These are phyloP conservation scores for Zygnema cylindricum DNA, from an alignment of 139 green algal species.

Conservation along the genomic window DNA sequence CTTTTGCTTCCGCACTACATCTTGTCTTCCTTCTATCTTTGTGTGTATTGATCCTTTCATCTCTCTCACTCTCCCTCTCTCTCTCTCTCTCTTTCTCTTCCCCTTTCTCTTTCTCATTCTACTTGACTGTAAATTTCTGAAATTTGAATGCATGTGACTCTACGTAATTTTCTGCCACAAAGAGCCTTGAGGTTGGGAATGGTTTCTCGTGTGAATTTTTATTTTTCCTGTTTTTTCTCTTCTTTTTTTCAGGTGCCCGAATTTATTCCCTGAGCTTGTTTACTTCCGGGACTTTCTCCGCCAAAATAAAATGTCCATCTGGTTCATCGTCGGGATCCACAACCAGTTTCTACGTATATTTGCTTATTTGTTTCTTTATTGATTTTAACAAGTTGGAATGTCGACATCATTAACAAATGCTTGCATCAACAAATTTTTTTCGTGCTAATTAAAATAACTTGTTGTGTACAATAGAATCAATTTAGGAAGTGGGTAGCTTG, in stretches of 20 bases:
- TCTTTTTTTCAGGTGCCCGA: slow-evolving; percentile 10
- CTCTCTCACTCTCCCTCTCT: neutral
- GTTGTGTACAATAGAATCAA: too few species aligned
- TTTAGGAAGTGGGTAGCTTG: too few species aligned
- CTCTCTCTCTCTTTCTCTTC: too few species aligned
- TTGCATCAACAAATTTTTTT: too few species aligned
- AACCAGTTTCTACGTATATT: slow-evolving; percentile 11
- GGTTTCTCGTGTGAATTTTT: neutral
- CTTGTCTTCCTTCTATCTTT: too few species aligned
- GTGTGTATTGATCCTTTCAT: too few species aligned
- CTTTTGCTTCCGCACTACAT: too few species aligned
- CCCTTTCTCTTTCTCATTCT: neutral
- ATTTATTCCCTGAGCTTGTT: slow-evolving; percentile 4
- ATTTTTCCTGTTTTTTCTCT: neutral
- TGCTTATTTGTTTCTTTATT: neutral
- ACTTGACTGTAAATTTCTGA: neutral
- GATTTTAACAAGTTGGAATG: too few species aligned
- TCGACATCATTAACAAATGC: too few species aligned
- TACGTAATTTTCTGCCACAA: neutral
- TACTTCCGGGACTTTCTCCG: slow-evolving; percentile 24
- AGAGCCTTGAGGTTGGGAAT: too few species aligned
- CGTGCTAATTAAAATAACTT: too few species aligned
- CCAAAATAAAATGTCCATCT: slow-evolving; percentile 11
- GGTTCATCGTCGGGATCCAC: slow-evolving; percentile 10
- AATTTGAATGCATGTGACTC: too few species aligned